Evolutionary conservation across 1,139 yeast species (phyloP), one percentile per base, ranked within the genome.

Genomic region (Zygosaccharomyces pseudobailii): DNA sequence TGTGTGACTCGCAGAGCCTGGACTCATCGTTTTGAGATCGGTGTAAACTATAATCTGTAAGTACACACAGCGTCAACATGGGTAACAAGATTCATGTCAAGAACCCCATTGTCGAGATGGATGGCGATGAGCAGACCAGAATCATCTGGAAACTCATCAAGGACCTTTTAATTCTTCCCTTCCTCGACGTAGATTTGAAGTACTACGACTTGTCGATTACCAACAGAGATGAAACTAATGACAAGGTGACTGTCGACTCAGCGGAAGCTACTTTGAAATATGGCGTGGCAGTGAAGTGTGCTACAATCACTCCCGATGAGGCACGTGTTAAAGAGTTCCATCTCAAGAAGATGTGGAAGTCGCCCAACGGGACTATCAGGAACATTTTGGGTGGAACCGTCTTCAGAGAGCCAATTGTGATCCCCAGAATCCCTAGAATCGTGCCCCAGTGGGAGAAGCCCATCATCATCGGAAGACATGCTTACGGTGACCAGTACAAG

Each of bases 291-390:
- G 85, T 90, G 62, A 90, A 90, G 74, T 90, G 97, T 73, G 97
- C 97, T 44, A 90, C 97, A 48, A 90, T 90, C 68, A 90, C 97
- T n/a, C 97, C 97, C 6, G 97, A 90, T 68, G 97, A 90, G 73
- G 90, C 86, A 37, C 81, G 97, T 61, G 97, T 90, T 47, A 72
- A 87, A 69, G 97, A 90, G 71, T 90, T 88, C 69, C 73, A 77
- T 53, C 79, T 90, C 69, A 89, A 89, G 72, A 84, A 89, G 70
- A 90, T 90, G 97, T 90, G 97, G 97, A 78, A 86, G 48, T 87
- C 96, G 22, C 97, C 97, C 56, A 90, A 90, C 70, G 97, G 97
- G 58, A 90, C 97, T 41, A 87, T 90, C 67, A 82, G 97, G 71
- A 90, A 90, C 72, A 84, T 90, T 57, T 76, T 90, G 55, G 96